Evolutionary conservation across 1,284 basidiomycete genomes (phyloP).

Genomic region (Puccinia polysora): DNA sequence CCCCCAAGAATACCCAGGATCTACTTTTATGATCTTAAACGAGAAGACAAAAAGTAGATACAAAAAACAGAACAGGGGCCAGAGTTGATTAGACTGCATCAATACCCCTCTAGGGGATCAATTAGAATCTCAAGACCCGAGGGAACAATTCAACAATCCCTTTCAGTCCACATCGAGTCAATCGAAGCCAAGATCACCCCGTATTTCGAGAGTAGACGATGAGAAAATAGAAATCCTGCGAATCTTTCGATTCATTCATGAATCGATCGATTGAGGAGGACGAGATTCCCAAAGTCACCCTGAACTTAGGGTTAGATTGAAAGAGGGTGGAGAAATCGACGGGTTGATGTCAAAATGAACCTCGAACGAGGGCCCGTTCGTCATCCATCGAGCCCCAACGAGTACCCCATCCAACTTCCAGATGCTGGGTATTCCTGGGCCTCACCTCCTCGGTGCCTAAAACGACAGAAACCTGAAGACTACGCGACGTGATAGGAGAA

Average conservation of each 20-base stretch:
- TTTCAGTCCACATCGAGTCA: too few species aligned
- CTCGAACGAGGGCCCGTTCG: background rate
- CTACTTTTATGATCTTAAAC: slow-evolving; percentile 28
- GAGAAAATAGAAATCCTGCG: background rate
- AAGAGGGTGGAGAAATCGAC: background rate
- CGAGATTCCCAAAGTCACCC: background rate
- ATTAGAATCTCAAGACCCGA: background rate
- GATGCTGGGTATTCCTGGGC: slow-evolving; percentile 1
- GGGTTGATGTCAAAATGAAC: background rate
- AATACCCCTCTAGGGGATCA: slow-evolving; percentile 7
- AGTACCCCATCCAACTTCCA: slow-evolving; percentile 5
- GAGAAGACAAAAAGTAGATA: slow-evolving; percentile 27
- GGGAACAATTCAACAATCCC: too few species aligned
- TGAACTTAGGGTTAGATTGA: slow-evolving; percentile 33
- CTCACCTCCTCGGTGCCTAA: too few species aligned
- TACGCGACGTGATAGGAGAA: too few species aligned
- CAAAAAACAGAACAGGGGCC: slow-evolving; percentile 34
- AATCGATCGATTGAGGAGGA: background rate
- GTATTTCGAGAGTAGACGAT: background rate
- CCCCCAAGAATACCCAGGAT: slow-evolving; percentile 3
- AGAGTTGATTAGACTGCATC: slow-evolving; percentile 7
- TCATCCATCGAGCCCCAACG: slow-evolving; percentile 10
- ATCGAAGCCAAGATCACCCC: background rate
- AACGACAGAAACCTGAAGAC: too few species aligned
- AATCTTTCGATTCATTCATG: background rate